phyloP scores from a whole-genome alignment of 306 rosid species.

The Astragalus membranaceus region DNA sequence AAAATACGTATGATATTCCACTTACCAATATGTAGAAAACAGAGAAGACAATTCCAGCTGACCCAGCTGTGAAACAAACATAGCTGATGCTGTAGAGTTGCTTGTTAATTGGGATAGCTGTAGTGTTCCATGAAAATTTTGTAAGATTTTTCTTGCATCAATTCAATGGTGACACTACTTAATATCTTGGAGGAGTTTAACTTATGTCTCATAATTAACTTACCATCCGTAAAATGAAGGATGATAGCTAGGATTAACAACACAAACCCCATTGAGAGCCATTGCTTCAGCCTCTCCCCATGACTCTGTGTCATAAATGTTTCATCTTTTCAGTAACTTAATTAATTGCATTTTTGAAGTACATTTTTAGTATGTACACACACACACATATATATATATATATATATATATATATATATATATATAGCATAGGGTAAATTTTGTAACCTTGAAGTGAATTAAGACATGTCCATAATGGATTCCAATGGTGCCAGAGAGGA shows the following conservation, averaged over 20 bases:
- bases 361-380: neutral
- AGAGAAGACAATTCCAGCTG: slow-evolving; percentile 80
- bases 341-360: neutral
- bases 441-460: slow-evolving; percentile 75
- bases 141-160: neutral
- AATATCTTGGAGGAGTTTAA: neutral
- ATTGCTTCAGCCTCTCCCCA: slow-evolving; percentile 69
- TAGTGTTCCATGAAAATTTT: neutral
- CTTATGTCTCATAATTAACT: neutral
- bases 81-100: slow-evolving; percentile 87
- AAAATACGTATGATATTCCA: neutral
- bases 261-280: slow-evolving; percentile 62
- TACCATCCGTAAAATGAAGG: slow-evolving; percentile 79
- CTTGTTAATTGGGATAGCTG: slow-evolving; percentile 90
- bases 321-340: neutral
- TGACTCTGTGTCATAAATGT: slow-evolving; percentile 48
- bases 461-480: slow-evolving; percentile 84
- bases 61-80: slow-evolving; percentile 82
- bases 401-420: too few species aligned
- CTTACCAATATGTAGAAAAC: slow-evolving; percentile 61
- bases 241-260: slow-evolving; percentile 51
- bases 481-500: slow-evolving; percentile 70
- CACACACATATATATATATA: too few species aligned
- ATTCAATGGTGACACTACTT: neutral
- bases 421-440: neutral